phyloP scores from a whole-genome alignment of 495 filamentous ascomycete species.

The Aspergillus ellipticus region DNA sequence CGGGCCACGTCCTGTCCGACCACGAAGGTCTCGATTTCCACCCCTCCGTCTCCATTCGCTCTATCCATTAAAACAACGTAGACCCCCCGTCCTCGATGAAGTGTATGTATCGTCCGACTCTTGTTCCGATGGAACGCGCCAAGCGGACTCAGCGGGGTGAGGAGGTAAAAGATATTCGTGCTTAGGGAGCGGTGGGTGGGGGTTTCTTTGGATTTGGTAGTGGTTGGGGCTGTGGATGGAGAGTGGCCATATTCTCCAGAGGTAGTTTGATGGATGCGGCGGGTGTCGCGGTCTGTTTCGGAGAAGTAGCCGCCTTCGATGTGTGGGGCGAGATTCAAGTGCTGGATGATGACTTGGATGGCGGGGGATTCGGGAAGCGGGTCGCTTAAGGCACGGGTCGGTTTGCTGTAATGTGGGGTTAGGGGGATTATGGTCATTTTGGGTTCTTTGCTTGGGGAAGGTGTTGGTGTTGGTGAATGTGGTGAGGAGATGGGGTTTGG shows the following conservation, averaged over 20 bases:
- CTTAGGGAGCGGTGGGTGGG: slow-evolving; percentile 37
- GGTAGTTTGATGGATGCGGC: no score
- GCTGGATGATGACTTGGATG: background rate
- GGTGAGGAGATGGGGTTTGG: no score
- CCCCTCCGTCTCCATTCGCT: slow-evolving; percentile 15
- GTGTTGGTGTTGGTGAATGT: no score
- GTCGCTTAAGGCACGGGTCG: background rate
- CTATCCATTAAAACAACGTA: slow-evolving; percentile 56
- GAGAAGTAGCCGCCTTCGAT: slow-evolving; percentile 63
- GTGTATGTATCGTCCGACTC: slow-evolving; percentile 55
- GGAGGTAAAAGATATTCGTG: slow-evolving; percentile 19
- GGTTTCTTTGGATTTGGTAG: no score
- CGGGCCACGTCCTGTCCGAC: slow-evolving; percentile 53
- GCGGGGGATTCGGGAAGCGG: background rate
- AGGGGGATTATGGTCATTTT: background rate
- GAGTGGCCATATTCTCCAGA: no score
- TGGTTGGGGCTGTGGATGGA: no score
- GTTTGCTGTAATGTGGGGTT: background rate
- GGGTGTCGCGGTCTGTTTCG: slow-evolving; percentile 54
- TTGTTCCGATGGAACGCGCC: slow-evolving; percentile 59
- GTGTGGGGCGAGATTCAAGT: slow-evolving; percentile 46
- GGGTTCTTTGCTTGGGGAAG: background rate
- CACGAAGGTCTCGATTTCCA: slow-evolving; percentile 55
- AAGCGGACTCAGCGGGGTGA: slow-evolving; percentile 13
- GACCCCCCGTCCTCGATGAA: slow-evolving; percentile 54